Evolutionary conservation across 345 rosid species (phyloP), one percentile per base, ranked within the genome.

Genomic region (Firmiana major): DNA sequence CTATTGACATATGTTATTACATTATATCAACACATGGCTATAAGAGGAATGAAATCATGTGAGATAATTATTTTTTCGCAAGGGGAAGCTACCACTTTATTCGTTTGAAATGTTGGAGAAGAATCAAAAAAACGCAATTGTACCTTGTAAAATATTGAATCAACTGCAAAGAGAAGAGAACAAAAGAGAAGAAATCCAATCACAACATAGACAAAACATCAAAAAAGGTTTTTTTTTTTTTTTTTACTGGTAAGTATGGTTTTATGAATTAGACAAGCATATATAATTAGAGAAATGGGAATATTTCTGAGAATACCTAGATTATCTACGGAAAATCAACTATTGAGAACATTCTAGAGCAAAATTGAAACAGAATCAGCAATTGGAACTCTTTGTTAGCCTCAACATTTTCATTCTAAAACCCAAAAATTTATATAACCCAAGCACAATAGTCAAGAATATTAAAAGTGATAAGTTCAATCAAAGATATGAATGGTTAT

Each of bases 141-240:
- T 64, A 93, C 99, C 99, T 92, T 92, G 83, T 87, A 93, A 86
- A 85, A 90, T 82, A 89, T 79, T 13, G 79, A 73, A 80, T 84
- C 97, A 75, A 83, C 97, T 91, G 98, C 86, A 91, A 81, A 75
- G 71, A 54, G 43, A 66, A 85, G 65, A 79, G 70, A 67, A 77
- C 34, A 72, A 75, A 57, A 43, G 45, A 63, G 79, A 73, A 81
- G 10, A 59, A 81, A 46, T 31, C 40, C 15, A 76, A 79, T 74
- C 15, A 59, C 16, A 34, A 63, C 7, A 79, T 60, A 15, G 71
- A 54, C 16, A 28, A 16, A 67, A 42, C 55, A 72, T 38, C 55
- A 64, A 21, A 55, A 31, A 24, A 22, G 22, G 34, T 31, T 31
- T 31, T 31, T 31, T 31, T 31, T 31, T 21, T 58, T 58, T 36